phyloP scores from a whole-genome alignment of 768 basidiomycete species.

The Inosperma sp. region DNA sequence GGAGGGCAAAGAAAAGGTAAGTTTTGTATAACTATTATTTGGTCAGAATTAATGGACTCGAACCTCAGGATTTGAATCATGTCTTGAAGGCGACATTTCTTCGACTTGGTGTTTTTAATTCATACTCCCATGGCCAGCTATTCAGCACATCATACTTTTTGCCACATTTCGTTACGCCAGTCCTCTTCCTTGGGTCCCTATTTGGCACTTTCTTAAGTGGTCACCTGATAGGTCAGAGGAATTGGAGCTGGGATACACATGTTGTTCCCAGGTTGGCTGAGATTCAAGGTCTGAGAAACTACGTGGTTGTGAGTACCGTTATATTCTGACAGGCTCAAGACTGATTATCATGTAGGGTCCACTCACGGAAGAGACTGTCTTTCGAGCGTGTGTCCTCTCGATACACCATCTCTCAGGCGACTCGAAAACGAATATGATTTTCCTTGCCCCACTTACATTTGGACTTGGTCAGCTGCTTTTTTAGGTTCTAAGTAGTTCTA shows the following conservation, averaged over 20 bases:
- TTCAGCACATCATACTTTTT: conserved; percentile 1
- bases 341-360: conserved; percentile 54
- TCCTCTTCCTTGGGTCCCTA: conserved; percentile 76
- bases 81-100: conserved; percentile 28
- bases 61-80: conserved; percentile 9
- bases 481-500: not conserved
- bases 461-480: conserved; percentile 62
- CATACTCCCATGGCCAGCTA: not conserved
- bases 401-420: conserved; percentile 65
- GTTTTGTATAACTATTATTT: conserved; percentile 5
- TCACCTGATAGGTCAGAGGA: conserved; percentile 51
- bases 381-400: conserved; percentile 78
- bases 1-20: conserved; percentile 21
- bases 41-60: conserved; percentile 10
- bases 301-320: conserved; percentile 36
- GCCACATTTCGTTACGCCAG: conserved; percentile 62
- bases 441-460: conserved; percentile 80
- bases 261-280: conserved; percentile 40
- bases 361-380: conserved; percentile 88
- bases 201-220: conserved; percentile 47
- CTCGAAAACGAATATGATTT: conserved; percentile 57
- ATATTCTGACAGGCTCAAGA: not conserved
- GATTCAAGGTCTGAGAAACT: conserved; percentile 69
- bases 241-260: conserved; percentile 41
- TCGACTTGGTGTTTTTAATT: conserved; percentile 38